A percentile compares a stretch with the other conserved stretches of the same genome.
Evolutionary conservation across 1,139 yeast species (phyloP).

Genomic region (Kodamaea sp.): DNA sequence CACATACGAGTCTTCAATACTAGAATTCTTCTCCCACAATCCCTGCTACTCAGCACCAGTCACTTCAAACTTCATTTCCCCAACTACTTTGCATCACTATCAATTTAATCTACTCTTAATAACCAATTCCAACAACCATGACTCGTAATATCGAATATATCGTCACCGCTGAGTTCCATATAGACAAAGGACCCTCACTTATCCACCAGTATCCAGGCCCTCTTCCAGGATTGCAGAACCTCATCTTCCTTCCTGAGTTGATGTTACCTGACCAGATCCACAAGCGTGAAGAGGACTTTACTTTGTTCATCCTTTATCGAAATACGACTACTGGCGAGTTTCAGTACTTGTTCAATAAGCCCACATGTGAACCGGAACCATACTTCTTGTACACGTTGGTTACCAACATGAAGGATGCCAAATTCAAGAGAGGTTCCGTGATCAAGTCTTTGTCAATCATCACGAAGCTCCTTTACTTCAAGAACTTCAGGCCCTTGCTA

Average conservation of each 20-base stretch:
- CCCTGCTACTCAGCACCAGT: no score
- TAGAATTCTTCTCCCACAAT: no score
- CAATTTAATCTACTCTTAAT: not conserved
- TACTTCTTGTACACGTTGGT: constrained; percentile 60
- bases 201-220: constrained; percentile 50
- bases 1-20: no score
- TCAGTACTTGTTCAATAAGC: constrained; percentile 37
- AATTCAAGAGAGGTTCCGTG: constrained; percentile 53
- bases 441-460: constrained; percentile 58
- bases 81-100: not conserved
- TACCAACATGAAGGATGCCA: constrained; percentile 47
- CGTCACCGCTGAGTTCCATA: constrained; percentile 59
- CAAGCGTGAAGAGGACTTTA: constrained; percentile 59
- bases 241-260: constrained; percentile 52
- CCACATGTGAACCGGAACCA: constrained; percentile 41
- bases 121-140: constrained; percentile 6
- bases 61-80: no score
- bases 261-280: constrained; percentile 68
- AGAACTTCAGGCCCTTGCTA: constrained; percentile 59
- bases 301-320: constrained; percentile 53
- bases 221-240: constrained; percentile 44
- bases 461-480: constrained; percentile 53
- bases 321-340: constrained; percentile 40
- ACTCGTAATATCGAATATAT: constrained; percentile 43
- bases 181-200: constrained; percentile 54